Percentiles rank a stretch among this genome's conserved stretches.
Evolutionary conservation across 805 yeast species (phyloP).

Genomic region (Ogataea philodendri): DNA sequence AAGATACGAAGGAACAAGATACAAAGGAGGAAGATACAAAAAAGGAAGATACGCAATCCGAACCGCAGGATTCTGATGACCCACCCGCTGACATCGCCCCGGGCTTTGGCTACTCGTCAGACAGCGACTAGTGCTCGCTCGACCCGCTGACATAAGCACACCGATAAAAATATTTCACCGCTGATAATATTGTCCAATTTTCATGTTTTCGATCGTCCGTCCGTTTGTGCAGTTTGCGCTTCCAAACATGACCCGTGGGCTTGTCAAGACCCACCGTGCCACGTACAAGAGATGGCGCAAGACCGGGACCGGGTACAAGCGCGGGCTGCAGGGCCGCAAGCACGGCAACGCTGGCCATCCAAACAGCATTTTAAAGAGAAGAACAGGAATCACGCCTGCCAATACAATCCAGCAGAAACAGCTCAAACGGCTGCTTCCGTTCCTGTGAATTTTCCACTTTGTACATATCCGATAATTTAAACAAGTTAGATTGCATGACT

Average conservation of each 20-base stretch:
- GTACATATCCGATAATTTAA: no score
- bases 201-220: conserved; percentile 18
- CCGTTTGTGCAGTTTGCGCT: conserved; percentile 17
- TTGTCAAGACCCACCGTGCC: conserved; percentile 80
- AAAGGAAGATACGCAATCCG: not conserved
- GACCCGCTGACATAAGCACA: no score
- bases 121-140: no score
- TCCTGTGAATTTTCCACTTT: conserved; percentile 23
- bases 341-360: conserved; percentile 94
- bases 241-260: conserved; percentile 24
- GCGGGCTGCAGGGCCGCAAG: conserved; percentile 80
- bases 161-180: no score
- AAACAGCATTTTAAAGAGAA: conserved; percentile 51
- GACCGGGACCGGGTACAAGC: conserved; percentile 63
- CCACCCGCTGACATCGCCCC: not conserved
- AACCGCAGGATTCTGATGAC: not conserved
- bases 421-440: conserved; percentile 54
- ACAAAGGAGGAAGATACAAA: not conserved
- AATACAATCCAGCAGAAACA: conserved; percentile 56
- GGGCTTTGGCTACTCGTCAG: conserved; percentile 8
- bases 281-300: conserved; percentile 85
- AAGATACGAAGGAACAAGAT: conserved; percentile 6
- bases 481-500: no score
- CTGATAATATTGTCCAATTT: conserved; percentile 2
- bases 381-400: conserved; percentile 59